phyloP scores from a whole-genome alignment of 768 basidiomycete species.

The Clitopilus passeckerianus region DNA sequence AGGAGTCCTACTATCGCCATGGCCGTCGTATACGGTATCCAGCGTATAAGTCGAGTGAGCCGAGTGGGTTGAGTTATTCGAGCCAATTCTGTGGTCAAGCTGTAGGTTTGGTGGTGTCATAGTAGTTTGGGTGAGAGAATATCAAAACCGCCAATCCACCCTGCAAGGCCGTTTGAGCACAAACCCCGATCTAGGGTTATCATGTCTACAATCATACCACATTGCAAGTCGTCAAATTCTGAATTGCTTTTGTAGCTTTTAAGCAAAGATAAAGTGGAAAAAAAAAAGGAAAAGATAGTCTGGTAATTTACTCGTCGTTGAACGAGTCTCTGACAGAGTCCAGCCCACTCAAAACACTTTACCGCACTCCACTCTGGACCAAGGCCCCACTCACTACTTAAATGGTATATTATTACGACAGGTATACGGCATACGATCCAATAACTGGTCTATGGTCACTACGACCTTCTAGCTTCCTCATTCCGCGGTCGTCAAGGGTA shows the following conservation, averaged over 20 bases:
- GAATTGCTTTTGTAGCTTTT: too few relatives aligned
- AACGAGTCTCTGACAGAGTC: neutral
- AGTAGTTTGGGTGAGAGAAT: slow-evolving; percentile 8
- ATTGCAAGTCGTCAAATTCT: too few relatives aligned
- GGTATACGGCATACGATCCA: slow-evolving; percentile 67
- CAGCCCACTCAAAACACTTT: neutral
- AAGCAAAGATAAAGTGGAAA: too few relatives aligned
- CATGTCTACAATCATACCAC: neutral
- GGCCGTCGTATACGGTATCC: slow-evolving; percentile 41
- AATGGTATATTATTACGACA: slow-evolving; percentile 26
- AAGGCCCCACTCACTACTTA: neutral
- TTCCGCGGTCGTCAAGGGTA: slow-evolving; percentile 69
- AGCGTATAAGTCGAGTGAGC: slow-evolving; percentile 57
- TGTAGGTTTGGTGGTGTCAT: slow-evolving; percentile 17
- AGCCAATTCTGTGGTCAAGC: slow-evolving; percentile 14
- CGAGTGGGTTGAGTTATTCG: too few relatives aligned
- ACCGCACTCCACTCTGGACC: neutral
- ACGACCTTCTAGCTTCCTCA: slow-evolving; percentile 71
- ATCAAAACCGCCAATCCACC: neutral
- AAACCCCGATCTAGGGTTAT: slow-evolving; percentile 14
- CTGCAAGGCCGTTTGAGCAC: neutral
- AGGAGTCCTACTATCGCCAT: slow-evolving; percentile 29
- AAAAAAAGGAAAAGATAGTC: neutral
- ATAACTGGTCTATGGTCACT: slow-evolving; percentile 88
- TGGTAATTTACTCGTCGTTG: neutral